Base-by-base conservation (phyloP, 805 yeast genomes). In the Kuraishia floccosa region DNA sequence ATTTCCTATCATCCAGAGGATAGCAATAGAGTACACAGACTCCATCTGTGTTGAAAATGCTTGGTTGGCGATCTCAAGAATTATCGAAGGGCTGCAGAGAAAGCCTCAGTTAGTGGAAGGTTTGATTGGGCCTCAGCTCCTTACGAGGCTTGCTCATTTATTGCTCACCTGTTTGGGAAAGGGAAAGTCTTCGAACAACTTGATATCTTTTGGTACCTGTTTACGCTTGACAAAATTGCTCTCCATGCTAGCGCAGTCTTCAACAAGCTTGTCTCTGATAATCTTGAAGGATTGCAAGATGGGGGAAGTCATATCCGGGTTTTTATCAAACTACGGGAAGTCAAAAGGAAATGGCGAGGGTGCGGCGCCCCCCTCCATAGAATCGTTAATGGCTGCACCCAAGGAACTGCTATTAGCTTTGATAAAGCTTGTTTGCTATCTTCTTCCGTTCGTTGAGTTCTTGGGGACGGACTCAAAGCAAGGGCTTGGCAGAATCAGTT, bases 341-440 rank as follows among this genome's bases (percentile, higher is more conserved):
- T 19, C 22, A 10, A 19, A 10, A 10, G 22, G 10, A 7, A 19
- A 19, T 10, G 7, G 9, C 10, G 22, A 19, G 9, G 9, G 7
- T 7, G 22, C 9, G 7, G 22, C 22, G 7, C 22, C 10, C 9
- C 10, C 22, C 9, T 58, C 84, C 4, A 69, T 78, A 28, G 94
- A 82, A 43, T 70, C 83, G 0, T 51, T 85, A 24, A 77, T 83
- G 73, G 70, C 76, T 32, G 69, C 76, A 2, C 86, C 89, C 0
- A 78, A 75, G 40, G 79, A 75, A n/a, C 47, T 81, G 18, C 50
- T 80, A 13, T 40, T 68, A 2, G 58, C 71, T 10, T 58, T 77
- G 13, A 52, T 83, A 13, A 63, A 67, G 25, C 56, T 84, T 30
- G 54, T 80, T 5, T 66, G 72, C 2, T 59, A 68, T 20, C 39